Conservation (phyloP, 2,329 filamentous ascomycete genomes). For the Albophoma yamanashiensis region DNA sequence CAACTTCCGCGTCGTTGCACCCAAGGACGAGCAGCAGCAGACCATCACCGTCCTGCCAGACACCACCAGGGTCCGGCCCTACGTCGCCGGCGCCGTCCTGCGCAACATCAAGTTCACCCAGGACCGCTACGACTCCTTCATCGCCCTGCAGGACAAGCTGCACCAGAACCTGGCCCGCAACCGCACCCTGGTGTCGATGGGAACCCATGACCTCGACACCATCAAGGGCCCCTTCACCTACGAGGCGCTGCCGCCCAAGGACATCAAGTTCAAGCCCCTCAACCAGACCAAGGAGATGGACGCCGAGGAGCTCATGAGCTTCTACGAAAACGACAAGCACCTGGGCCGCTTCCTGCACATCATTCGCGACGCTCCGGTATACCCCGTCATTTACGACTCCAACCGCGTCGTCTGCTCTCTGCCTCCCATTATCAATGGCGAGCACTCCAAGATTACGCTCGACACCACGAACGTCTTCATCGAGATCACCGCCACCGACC, state of each 20-base stretch:
- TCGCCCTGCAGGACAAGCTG: constrained; percentile 92
- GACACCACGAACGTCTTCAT: constrained; percentile 92
- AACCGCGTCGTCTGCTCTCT: constrained; percentile 82
- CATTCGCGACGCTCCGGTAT: constrained; percentile 85
- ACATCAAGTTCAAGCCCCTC: constrained; percentile 82
- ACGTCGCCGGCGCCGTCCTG: constrained; percentile 81
- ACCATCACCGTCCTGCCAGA: constrained; percentile 69
- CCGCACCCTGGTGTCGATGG: constrained; percentile 89
- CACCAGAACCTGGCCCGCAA: constrained; percentile 93
- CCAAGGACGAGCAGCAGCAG: constrained; percentile 62
- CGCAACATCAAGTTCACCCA: constrained; percentile 87
- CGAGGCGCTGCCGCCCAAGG: constrained; percentile 80
- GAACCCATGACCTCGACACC: constrained; percentile 92
- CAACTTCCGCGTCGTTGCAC: constrained; percentile 66
- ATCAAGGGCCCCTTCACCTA: constrained; percentile 94
- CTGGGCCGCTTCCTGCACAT: constrained; percentile 87
- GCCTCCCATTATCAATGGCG: constrained; percentile 94
- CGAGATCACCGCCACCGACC: constrained; percentile 91
- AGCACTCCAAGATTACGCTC: constrained; percentile 91
- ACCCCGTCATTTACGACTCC: constrained; percentile 90
- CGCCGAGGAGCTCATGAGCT: constrained; percentile 79
- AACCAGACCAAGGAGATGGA: constrained; percentile 89
- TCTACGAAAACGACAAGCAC: constrained; percentile 93
- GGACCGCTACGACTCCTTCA: constrained; percentile 93
- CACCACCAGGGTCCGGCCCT: constrained; percentile 71